A percentile compares a stretch with the other conserved stretches of the same genome.
Conservation (phyloP, 2,329 filamentous ascomycete genomes). For the Aureobasidium sp. region DNA sequence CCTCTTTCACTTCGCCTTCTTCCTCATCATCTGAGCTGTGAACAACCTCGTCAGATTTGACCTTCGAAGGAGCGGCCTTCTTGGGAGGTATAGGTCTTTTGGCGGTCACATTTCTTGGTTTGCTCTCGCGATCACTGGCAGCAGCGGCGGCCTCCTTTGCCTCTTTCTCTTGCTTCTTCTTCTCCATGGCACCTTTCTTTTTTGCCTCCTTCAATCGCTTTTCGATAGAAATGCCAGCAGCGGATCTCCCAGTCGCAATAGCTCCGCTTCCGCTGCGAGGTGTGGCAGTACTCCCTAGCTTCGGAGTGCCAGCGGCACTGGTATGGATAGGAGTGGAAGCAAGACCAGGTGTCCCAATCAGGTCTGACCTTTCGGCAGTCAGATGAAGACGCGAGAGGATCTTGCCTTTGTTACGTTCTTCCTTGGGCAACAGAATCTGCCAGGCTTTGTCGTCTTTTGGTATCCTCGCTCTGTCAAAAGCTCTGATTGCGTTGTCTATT, state of each 20-base stretch:
- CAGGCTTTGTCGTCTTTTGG: conserved; percentile 54
- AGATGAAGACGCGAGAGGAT: conserved; percentile 53
- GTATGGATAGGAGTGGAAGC: conserved; percentile 25
- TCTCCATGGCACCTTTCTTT: conserved; percentile 37
- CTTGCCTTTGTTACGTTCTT: conserved; percentile 56
- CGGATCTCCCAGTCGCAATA: conserved; percentile 19
- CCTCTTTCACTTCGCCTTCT: conserved; percentile 21
- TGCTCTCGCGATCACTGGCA: conserved; percentile 24
- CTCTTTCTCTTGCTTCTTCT: conserved; percentile 39
- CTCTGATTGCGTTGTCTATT: conserved; percentile 55
- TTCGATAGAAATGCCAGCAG: conserved; percentile 23
- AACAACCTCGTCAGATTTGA: conserved; percentile 49
- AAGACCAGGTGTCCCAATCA: conserved; percentile 23
- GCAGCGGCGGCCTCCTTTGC: conserved; percentile 28
- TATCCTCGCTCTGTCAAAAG: conserved; percentile 55
- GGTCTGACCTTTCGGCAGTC: conserved; percentile 23
- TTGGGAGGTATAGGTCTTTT: conserved; percentile 20
- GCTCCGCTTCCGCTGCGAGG: conserved; percentile 17
- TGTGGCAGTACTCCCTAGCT: conserved; percentile 23
- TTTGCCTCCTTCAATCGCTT: conserved; percentile 44
- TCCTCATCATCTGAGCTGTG: conserved; percentile 42
- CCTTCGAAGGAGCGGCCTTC: conserved; percentile 33
- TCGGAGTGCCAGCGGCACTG: conserved; percentile 26
- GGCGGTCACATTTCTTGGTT: conserved; percentile 23
- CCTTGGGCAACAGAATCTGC: conserved; percentile 54